These are phyloP conservation scores for Friedmanniomyces simplex DNA, from an alignment of 495 filamentous ascomycete species.

Conservation along the genomic window DNA sequence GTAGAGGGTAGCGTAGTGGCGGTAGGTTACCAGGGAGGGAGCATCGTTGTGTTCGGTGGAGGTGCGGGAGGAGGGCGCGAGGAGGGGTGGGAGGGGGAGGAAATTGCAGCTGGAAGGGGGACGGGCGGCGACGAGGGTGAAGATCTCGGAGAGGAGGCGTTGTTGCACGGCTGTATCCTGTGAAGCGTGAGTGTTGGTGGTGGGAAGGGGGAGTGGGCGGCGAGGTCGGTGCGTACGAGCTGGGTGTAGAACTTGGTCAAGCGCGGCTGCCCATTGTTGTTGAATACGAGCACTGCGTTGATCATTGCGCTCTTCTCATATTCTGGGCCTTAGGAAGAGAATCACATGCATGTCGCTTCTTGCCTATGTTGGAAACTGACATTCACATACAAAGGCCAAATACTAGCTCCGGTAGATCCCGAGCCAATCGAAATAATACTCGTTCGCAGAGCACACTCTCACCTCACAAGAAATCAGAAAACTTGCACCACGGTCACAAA, in stretches of 20 bases:
- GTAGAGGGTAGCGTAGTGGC: constrained; percentile 94
- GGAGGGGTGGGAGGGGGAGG: constrained; percentile 66
- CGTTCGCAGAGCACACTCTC: no score
- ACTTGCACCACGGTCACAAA: no score
- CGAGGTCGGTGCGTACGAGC: constrained; percentile 61
- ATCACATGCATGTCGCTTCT: no score
- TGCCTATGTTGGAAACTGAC: background rate
- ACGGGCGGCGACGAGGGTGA: constrained; percentile 87
- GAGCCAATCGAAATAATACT: no score
- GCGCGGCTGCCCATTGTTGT: constrained; percentile 90
- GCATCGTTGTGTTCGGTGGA: constrained; percentile 56
- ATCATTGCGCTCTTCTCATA: constrained; percentile 57
- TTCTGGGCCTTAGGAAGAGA: no score
- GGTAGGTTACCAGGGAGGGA: constrained; percentile 93
- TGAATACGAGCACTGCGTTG: constrained; percentile 98
- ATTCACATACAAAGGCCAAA: background rate
- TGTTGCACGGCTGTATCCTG: constrained; percentile 94
- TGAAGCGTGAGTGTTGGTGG: background rate
- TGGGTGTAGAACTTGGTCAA: constrained; percentile 99
- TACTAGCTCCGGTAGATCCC: background rate
- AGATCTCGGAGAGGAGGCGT: constrained; percentile 92
- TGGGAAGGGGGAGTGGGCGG: background rate
- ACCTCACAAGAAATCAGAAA: no score
- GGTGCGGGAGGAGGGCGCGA: constrained; percentile 36
- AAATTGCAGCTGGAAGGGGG: constrained; percentile 89